Evolutionary conservation across 495 filamentous ascomycete species (phyloP), one percentile per base, ranked within the genome.

Genomic region (Aspergillus egyptiacus): DNA sequence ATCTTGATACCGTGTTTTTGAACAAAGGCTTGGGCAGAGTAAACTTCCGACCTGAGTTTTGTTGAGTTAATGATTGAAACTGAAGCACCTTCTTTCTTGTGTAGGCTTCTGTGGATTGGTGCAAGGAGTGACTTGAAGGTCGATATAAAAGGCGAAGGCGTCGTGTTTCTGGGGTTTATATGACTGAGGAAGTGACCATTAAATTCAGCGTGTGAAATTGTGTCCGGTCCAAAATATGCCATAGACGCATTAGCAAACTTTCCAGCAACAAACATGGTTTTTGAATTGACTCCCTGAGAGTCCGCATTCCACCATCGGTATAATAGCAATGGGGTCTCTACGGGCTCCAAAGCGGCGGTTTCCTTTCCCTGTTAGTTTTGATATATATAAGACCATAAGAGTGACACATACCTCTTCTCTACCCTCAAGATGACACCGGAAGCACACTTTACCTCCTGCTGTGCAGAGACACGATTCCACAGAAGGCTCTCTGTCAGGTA

Each of bases 231-330:
- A n/a, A 55, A 55, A 10, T 46, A 41, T 5, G 34, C 35, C 2
- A 30, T 27, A 15, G 47, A 24, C 5, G 42, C 36, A 9, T 20
- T 13, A 1, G 32, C 46, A 32, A 73, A 73, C 0, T 60, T 28
- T 0, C 56, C 66, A 14, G 67, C 65, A 2, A 59, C 15, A 13
- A 66, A 53, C 0, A 51, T 0, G 1, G 7, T 40, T 2, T 46
- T 48, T 0, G 47, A 55, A 34, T 71, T 73, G 9, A 63, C 39
- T 3, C 70, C 70, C 39, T 68, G 64, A 0, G 63, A 66, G 1
- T 64, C 49, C 9, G 51, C 34, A 24, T 70, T 71, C 2, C 54
- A 65, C 63, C 67, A 73, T 11, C 70, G 51, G 19, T 60, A 73
- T 5, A 73, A 40, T 0, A 71, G 14, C 0, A 50, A 55, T 14